phyloP scores from a whole-genome alignment of 2,329 filamentous ascomycete species.

The Coniochaeta sp. region DNA sequence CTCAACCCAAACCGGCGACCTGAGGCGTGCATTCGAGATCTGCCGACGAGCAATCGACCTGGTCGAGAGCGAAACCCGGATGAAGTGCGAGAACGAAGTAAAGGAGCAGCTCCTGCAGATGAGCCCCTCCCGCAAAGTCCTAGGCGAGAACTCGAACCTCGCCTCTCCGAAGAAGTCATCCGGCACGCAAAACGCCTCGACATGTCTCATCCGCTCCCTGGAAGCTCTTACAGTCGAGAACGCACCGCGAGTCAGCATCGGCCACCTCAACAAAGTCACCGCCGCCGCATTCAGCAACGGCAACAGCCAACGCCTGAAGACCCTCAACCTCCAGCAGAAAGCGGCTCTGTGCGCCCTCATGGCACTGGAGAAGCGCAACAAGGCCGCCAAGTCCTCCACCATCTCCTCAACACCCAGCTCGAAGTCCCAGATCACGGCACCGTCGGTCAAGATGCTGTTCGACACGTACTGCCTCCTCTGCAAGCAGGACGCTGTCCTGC shows the following conservation, averaged over 20 bases:
- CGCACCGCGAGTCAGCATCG: constrained; percentile 82
- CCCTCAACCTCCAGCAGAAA: constrained; percentile 92
- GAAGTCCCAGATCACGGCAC: constrained; percentile 55
- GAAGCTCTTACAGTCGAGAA: constrained; percentile 63
- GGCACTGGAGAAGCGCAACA: constrained; percentile 73
- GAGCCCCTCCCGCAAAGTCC: constrained; percentile 66
- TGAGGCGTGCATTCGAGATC: constrained; percentile 93
- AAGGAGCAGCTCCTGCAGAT: constrained; percentile 49
- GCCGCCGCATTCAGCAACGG: constrained; percentile 86
- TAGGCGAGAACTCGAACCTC: constrained; percentile 76
- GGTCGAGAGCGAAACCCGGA: constrained; percentile 75
- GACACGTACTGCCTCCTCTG: constrained; percentile 79
- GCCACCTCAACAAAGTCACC: constrained; percentile 87
- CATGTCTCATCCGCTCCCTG: constrained; percentile 47
- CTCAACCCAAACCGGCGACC: constrained; percentile 84
- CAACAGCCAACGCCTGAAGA: constrained; percentile 73
- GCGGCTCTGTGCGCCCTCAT: constrained; percentile 85
- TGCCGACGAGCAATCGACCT: constrained; percentile 84
- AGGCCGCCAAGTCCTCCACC: constrained; percentile 35
- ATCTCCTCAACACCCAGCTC: constrained; percentile 45
- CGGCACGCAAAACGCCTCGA: constrained; percentile 34
- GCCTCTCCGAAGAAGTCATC: constrained; percentile 33
- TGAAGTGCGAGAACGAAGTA: constrained; percentile 60
- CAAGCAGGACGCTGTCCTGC: constrained; percentile 78
- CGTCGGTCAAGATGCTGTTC: constrained; percentile 78